Conservation (phyloP, 768 basidiomycete species). For the Suillus alpinus region DNA sequence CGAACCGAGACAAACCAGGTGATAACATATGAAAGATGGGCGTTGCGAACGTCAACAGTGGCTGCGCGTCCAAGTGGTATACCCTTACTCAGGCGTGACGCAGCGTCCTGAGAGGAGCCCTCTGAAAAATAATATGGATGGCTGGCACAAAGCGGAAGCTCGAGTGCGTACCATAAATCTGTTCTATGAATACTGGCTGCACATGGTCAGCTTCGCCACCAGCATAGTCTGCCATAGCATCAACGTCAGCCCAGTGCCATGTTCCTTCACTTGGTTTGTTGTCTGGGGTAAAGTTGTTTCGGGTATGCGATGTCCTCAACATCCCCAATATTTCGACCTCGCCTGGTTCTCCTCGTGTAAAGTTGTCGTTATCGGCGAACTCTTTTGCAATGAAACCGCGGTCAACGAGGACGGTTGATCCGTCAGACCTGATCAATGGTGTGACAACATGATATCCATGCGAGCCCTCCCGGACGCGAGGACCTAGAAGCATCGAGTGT, state of each 20-base stretch:
- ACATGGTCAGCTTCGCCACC: constrained; percentile 72
- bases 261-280: constrained; percentile 75
- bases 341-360: constrained; percentile 38
- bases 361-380: constrained; percentile 35
- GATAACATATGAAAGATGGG: constrained; percentile 91
- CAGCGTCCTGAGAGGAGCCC: constrained; percentile 77
- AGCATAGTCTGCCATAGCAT: constrained; percentile 71
- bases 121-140: constrained; percentile 44
- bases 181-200: constrained; percentile 88
- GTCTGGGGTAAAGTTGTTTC: constrained; percentile 84
- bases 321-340: constrained; percentile 82
- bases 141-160: background rate
- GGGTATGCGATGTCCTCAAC: constrained; percentile 72
- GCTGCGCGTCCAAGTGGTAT: constrained; percentile 83
- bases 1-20: constrained; percentile 67
- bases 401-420: constrained; percentile 86
- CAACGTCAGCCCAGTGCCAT: constrained; percentile 93
- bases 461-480: constrained; percentile 84
- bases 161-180: constrained; percentile 73
- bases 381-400: constrained; percentile 82
- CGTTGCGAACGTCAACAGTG: constrained; percentile 85
- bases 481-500: constrained; percentile 78
- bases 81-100: constrained; percentile 58
- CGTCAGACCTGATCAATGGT: constrained; percentile 76
- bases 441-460: constrained; percentile 88